A percentile compares a stretch with the other conserved stretches of the same genome.
phyloP scores from a whole-genome alignment of 371 early-diverging fungal species.

The Cokeromyces recurvatus region DNA sequence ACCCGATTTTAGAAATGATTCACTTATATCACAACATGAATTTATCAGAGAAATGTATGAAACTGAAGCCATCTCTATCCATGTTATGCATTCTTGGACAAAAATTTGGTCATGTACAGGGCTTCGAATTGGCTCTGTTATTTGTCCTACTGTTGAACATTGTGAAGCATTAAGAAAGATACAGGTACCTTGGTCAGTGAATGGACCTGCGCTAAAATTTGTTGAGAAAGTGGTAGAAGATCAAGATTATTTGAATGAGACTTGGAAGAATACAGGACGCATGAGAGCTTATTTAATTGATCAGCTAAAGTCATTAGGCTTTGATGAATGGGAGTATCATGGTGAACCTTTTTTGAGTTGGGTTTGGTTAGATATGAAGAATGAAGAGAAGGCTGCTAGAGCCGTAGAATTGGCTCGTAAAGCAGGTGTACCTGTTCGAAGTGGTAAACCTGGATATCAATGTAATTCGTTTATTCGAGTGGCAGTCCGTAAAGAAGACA shows the following conservation, averaged over 20 bases:
- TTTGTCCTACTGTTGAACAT: constrained; percentile 72
- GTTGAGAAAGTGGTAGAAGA: constrained; percentile 73
- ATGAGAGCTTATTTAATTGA: constrained; percentile 63
- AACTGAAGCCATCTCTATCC: constrained; percentile 65
- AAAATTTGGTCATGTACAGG: constrained; percentile 91
- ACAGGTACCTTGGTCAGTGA: constrained; percentile 90
- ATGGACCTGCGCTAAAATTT: constrained; percentile 75
- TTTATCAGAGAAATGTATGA: constrained; percentile 53
- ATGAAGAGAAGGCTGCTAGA: constrained; percentile 46
- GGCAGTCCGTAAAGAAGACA: constrained; percentile 69
- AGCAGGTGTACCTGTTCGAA: constrained; percentile 81
- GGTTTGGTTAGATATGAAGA: constrained; percentile 77
- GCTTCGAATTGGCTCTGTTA: constrained; percentile 79
- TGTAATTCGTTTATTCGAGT: constrained; percentile 71
- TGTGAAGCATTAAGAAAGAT: constrained; percentile 65
- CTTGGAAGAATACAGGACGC: constrained; percentile 68
- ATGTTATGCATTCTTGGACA: constrained; percentile 88
- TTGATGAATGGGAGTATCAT: constrained; percentile 58
- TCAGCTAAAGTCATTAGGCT: constrained; percentile 34
- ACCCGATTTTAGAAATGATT: constrained; percentile 67
- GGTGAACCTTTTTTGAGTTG: constrained; percentile 78
- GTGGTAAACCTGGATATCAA: constrained; percentile 76
- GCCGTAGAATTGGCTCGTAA: constrained; percentile 61
- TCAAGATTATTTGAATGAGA: constrained; percentile 59
- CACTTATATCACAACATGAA: constrained; percentile 61